A percentile compares a stretch with the other conserved stretches of the same genome.
These are phyloP conservation scores for Magnaporthiopsis rhizophila DNA, from an alignment of 2,329 filamentous ascomycete genomes.

Conservation along the genomic window DNA sequence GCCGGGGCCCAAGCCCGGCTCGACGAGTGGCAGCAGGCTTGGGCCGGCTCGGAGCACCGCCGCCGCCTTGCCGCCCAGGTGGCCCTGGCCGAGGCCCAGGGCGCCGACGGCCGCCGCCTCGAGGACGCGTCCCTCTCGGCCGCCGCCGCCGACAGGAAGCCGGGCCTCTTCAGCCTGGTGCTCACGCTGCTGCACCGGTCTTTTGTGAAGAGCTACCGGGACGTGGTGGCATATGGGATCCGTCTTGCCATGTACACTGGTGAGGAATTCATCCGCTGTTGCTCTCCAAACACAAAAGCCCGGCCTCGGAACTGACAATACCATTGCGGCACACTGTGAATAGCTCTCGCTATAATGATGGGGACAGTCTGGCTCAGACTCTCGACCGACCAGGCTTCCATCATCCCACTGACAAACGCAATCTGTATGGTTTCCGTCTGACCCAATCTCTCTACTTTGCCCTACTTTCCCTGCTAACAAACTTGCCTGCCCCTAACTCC, in stretches of 20 bases:
- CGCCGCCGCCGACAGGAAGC: constrained; percentile 21
- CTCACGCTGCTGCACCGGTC: constrained; percentile 65
- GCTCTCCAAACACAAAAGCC: constrained; percentile 1
- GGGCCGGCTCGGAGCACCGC: constrained; percentile 37
- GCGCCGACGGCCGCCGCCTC: constrained; percentile 12
- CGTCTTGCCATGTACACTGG: constrained; percentile 74
- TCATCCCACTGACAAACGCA: constrained; percentile 75
- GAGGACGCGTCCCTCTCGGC: constrained; percentile 6
- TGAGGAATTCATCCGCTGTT: constrained; percentile 14
- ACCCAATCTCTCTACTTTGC: not conserved
- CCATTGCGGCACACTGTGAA: not conserved
- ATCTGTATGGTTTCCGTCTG: constrained; percentile 37
- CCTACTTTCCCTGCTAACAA: not conserved
- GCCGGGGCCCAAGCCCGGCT: constrained; percentile 40
- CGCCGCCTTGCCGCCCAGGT: constrained; percentile 18
- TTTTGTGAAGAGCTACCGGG: constrained; percentile 77
- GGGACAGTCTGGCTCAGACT: constrained; percentile 80
- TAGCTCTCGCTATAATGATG: constrained; percentile 71
- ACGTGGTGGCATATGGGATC: constrained; percentile 77
- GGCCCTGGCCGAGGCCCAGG: constrained; percentile 18
- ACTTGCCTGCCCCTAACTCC: not conserved
- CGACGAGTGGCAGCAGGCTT: constrained; percentile 43
- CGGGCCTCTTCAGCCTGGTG: constrained; percentile 42
- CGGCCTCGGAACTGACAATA: not conserved
- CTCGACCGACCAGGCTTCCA: constrained; percentile 58